These are phyloP conservation scores for Tricholoma hemisulphureum DNA, from an alignment of 768 basidiomycete species.

Conservation along the genomic window DNA sequence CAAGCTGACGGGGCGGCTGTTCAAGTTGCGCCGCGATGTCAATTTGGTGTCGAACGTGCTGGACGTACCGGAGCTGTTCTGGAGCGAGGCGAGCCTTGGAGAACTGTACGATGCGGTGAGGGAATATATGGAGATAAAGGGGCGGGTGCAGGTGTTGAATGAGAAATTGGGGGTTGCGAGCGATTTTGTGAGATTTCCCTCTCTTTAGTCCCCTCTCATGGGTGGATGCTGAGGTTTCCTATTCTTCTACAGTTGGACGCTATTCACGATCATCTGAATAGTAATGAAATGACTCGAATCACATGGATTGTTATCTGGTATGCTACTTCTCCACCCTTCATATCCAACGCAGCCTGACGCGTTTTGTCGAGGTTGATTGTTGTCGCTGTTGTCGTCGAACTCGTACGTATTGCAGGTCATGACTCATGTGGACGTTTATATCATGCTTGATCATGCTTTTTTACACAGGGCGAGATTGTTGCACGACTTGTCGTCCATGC, in stretches of 20 bases:
- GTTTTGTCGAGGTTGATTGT: slow-evolving; percentile 76
- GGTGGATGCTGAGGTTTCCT: slow-evolving; percentile 25
- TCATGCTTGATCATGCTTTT: not conserved
- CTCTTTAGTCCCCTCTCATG: not conserved
- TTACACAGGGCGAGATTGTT: slow-evolving; percentile 70
- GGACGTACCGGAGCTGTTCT: slow-evolving; percentile 92
- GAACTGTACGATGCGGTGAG: slow-evolving; percentile 89
- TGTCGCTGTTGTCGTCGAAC: slow-evolving; percentile 84
- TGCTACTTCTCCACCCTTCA: slow-evolving; percentile 15
- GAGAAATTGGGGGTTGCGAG: slow-evolving; percentile 86
- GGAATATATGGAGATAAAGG: slow-evolving; percentile 92
- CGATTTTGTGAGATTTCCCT: slow-evolving; percentile 70
- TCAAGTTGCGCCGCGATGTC: slow-evolving; percentile 85
- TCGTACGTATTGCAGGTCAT: slow-evolving; percentile 56
- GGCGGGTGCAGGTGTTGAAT: slow-evolving; percentile 79
- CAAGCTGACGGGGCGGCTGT: slow-evolving; percentile 80
- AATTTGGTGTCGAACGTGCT: slow-evolving; percentile 92
- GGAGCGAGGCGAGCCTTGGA: slow-evolving; percentile 89
- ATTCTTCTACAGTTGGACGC: slow-evolving; percentile 80
- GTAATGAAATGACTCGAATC: slow-evolving; percentile 85
- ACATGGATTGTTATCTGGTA: slow-evolving; percentile 58
- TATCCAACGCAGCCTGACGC: slow-evolving; percentile 19
- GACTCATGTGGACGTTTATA: not conserved
- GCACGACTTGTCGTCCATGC: slow-evolving; percentile 75
- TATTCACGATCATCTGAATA: slow-evolving; percentile 92